Evolutionary conservation across 73 alveolate genomes (phyloP), one percentile per base, ranked within the genome.

Genomic region (Urostyla sp.): DNA sequence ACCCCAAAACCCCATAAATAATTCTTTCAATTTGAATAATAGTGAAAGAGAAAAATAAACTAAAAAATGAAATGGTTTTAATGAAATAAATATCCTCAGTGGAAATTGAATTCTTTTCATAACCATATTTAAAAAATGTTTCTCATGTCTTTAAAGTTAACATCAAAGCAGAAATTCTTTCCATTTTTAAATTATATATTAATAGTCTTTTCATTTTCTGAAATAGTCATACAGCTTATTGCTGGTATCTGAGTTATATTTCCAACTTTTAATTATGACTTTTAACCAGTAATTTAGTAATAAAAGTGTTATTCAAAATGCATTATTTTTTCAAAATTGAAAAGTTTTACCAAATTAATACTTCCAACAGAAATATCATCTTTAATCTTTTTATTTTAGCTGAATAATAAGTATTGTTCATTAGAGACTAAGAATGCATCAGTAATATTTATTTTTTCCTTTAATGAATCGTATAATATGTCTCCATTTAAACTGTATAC

Each of bases 401-500:
- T 69, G 53, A 45, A 4, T 20, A 69, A 46, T 35, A 69, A 4
- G 6, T 69, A 16, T 36, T 69, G 72, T 27, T 69, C 83, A 3
- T 28, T 48, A 11, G 24, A 20, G n/a, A 55, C 11, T 27, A 69
- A 34, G 27, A 46, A 37, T 10, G 53, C 72, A 36, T 69, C 44
- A 21, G 20, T 46, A 38, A 27, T n/a, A 69, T 20, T 5, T 23
- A 27, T 44, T 20, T 24, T 49, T 53, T 6, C 11, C 45, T 27
- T 34, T 45, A 7, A 1, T 49, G 16, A 3, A 4, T 10, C 26
- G 52, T 2, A 7, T 38, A 69, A 69, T 1, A 46, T 49, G 48
- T 69, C 83, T 24, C 83, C 83, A 69, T 69, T 69, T 4, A 69
- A 31, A 0, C 72, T 46, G 54, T 46, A 69, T 1, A 69, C 83